These are phyloP conservation scores for Sporothrix variecibatus DNA, from an alignment of 2,329 filamentous ascomycete genomes.

Conservation along the genomic window DNA sequence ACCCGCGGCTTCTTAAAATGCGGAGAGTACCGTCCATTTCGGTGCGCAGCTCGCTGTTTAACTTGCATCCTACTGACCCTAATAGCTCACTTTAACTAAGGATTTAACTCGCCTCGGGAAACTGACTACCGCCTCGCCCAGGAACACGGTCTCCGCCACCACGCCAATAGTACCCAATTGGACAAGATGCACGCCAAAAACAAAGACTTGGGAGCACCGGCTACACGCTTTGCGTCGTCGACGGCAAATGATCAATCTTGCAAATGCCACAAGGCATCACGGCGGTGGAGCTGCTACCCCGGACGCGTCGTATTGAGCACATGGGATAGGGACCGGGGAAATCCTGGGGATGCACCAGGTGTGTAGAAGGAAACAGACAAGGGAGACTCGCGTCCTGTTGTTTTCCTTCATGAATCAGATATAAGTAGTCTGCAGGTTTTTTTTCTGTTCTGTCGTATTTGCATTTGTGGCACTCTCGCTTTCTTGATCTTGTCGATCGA, in stretches of 20 bases:
- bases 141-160: background rate
- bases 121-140: background rate
- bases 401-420: background rate
- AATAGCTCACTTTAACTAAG: background rate
- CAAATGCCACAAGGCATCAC: background rate
- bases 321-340: background rate
- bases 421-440: slow-evolving; percentile 12
- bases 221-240: background rate
- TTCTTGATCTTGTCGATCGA: background rate
- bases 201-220: background rate
- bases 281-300: background rate
- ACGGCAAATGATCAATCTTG: too few relatives aligned
- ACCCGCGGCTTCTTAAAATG: background rate
- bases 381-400: background rate
- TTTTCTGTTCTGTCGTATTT: background rate
- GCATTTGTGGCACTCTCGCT: too few relatives aligned
- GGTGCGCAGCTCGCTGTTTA: background rate
- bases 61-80: background rate
- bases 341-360: background rate
- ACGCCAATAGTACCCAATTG: background rate
- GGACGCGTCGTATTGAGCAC: background rate
- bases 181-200: slow-evolving; percentile 2
- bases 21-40: background rate
- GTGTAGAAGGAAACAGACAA: background rate
- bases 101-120: background rate